A percentile compares a stretch with the other conserved stretches of the same genome.
phyloP scores from a whole-genome alignment of 2,329 filamentous ascomycete genomes.

The Fusarium chaquense region DNA sequence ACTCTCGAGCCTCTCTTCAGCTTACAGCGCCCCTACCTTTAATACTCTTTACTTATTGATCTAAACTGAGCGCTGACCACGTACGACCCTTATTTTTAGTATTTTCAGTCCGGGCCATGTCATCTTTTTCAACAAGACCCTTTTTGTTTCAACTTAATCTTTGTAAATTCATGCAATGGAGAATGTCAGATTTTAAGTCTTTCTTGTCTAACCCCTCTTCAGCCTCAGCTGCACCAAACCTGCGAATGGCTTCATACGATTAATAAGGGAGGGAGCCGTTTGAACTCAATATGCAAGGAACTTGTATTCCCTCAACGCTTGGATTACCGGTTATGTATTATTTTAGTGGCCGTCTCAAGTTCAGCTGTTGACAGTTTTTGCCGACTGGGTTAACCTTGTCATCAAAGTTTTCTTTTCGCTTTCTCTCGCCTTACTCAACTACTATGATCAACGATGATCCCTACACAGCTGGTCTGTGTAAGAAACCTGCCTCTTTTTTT shows the following conservation, averaged over 20 bases:
- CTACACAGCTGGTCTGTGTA: conserved; percentile 8
- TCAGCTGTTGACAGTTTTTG: conserved; percentile 14
- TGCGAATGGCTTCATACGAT: not conserved
- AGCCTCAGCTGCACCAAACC: too few species aligned
- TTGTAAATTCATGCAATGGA: too few species aligned
- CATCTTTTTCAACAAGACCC: not conserved
- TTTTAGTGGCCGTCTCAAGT: conserved; percentile 17
- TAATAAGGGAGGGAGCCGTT: not conserved
- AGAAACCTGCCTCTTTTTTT: conserved; percentile 6
- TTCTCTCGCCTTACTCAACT: conserved; percentile 3
- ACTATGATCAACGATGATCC: conserved; percentile 17
- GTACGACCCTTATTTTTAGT: not conserved
- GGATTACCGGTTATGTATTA: not conserved
- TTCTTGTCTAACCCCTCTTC: not conserved
- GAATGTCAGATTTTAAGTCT: not conserved
- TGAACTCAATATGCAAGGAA: not conserved
- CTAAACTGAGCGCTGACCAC: conserved; percentile 5
- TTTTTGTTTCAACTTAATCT: not conserved
- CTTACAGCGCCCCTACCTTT: not conserved
- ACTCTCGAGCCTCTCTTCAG: not conserved
- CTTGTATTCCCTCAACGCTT: not conserved
- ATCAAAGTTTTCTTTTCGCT: not conserved
- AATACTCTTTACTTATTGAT: not conserved
- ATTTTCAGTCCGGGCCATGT: not conserved
- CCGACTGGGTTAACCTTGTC: conserved; percentile 24